Base-by-base conservation (phyloP, 2,329 filamentous ascomycete genomes). In the Fusarium austroafricanum region DNA sequence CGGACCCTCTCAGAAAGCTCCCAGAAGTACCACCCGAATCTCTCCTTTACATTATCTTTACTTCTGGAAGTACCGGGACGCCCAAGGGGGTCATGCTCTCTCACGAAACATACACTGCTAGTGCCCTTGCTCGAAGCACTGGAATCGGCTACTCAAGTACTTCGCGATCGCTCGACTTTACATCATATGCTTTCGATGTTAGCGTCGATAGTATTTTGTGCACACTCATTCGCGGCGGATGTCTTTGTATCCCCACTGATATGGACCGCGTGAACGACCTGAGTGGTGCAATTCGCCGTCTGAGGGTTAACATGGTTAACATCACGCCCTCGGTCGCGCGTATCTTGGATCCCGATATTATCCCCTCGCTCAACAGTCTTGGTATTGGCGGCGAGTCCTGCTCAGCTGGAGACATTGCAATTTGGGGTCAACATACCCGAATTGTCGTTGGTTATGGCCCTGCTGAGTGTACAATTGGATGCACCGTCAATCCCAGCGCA, bases 41-140 rank as follows among this genome's bases (percentile, higher is more conserved):
- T 2, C 79, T 82, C 10, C 79, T 84, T 33, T 86, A 85, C 62
- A 85, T 89, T 70, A 88, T 90, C 71, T 90, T 89, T 73, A 90
- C 88, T 12, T 90, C 87, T 1, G 88, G 88, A 15, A 90, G 86
- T 61, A 90, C 88, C 0, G 88, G 88, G 9, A 84, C 83, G 60
- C 88, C 88, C 2, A 90, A 90, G 77, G 88, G 88, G 21, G 87
- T 89, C 6, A 80, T 89, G 44, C 79, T 84, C 57, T 80, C 80
- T 3, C 83, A 86, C 60, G 77, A 74, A 33, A 83, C 83, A 54
- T 84, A 82, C 59, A 81, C 81, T 29, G 83, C 81, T 45, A 82
- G 82, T 31, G 64, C 67, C 10, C 52, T 67, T 17, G 72, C 60
- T 5, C 52, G 68, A 31, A 62, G 65, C 38, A 61, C 77, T 5